A percentile compares a stretch with the other conserved stretches of the same genome.
These are phyloP conservation scores for Huntiella abstrusa DNA, from an alignment of 2,329 filamentous ascomycete species.

Conservation along the genomic window DNA sequence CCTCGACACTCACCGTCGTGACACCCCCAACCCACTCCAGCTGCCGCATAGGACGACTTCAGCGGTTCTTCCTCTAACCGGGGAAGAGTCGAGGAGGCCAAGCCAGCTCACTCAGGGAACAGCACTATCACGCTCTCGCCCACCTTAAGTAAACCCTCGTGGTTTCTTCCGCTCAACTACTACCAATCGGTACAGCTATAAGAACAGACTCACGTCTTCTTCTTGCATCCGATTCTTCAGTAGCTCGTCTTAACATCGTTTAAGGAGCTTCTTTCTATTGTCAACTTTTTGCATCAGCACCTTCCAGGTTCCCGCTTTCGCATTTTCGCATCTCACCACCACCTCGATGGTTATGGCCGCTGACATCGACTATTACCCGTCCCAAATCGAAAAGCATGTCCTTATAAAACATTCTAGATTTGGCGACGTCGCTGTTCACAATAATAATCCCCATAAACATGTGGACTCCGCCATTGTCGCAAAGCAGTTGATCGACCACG, in stretches of 20 bases:
- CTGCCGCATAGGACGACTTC: constrained; percentile 99
- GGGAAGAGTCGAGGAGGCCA: constrained; percentile 99
- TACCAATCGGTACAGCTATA: constrained; percentile 6
- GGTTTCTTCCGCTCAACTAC: neutral
- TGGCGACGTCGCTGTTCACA: constrained; percentile 13
- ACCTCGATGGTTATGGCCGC: constrained; percentile 45
- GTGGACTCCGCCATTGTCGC: constrained; percentile 22
- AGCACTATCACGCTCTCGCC: constrained; percentile 85
- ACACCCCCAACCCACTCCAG: constrained; percentile 50
- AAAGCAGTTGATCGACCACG: constrained; percentile 70
- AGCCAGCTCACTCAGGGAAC: constrained; percentile 79
- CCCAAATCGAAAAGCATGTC: constrained; percentile 31
- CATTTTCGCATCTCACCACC: constrained; percentile 8
- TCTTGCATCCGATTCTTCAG: constrained; percentile 13
- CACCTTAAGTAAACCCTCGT: constrained; percentile 67
- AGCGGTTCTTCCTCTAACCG: constrained; percentile 96
- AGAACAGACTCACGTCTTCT: constrained; percentile 9
- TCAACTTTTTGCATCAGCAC: neutral
- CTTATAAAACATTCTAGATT: constrained; percentile 26
- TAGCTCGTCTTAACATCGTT: constrained; percentile 10
- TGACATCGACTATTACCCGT: constrained; percentile 34
- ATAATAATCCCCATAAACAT: constrained; percentile 6
- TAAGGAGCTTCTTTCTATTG: constrained; percentile 6
- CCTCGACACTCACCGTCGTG: constrained; percentile 27
- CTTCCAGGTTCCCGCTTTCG: neutral